phyloP scores from a whole-genome alignment of 2,329 filamentous ascomycete genomes.

The Zymoseptoria passerinii region DNA sequence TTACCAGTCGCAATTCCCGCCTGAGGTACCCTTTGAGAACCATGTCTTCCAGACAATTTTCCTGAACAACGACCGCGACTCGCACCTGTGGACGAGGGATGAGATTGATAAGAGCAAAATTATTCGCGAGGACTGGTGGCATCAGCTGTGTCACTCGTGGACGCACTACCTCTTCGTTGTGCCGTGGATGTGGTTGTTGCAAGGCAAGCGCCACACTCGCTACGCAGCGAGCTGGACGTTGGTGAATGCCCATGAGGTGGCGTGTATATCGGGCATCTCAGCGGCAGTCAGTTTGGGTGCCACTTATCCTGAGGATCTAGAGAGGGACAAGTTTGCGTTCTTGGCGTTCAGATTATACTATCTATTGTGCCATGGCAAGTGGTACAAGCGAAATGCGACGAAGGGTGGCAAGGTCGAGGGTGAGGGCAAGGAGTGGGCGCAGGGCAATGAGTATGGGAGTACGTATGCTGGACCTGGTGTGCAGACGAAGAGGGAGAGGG shows the following conservation, averaged over 20 bases:
- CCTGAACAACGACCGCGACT: conserved; percentile 49
- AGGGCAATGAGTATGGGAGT: conserved; percentile 49
- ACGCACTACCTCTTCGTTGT: conserved; percentile 58
- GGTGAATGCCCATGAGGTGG: conserved; percentile 62
- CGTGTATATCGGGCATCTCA: conserved; percentile 61
- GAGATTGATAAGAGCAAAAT: conserved; percentile 53
- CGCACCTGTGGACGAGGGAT: conserved; percentile 50
- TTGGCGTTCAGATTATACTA: conserved; percentile 56
- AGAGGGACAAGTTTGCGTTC: conserved; percentile 54
- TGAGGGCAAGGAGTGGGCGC: conserved; percentile 48
- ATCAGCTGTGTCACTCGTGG: conserved; percentile 57
- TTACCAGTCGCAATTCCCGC: conserved; percentile 64
- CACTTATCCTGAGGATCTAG: conserved; percentile 53
- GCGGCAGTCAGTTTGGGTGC: conserved; percentile 63
- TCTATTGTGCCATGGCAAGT: conserved; percentile 51
- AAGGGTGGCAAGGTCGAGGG: conserved; percentile 33
- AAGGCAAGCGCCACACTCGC: conserved; percentile 54
- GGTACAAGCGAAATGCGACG: conserved; percentile 43
- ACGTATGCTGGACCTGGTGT: conserved; percentile 54
- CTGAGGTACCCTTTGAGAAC: conserved; percentile 44
- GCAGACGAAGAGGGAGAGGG: conserved; percentile 41
- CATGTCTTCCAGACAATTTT: conserved; percentile 67
- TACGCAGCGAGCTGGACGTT: conserved; percentile 63
- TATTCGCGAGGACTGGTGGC: conserved; percentile 59
- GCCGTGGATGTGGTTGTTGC: conserved; percentile 63